Conservation (phyloP, 805 yeast species). For the Wickerhamomyces bovis region DNA sequence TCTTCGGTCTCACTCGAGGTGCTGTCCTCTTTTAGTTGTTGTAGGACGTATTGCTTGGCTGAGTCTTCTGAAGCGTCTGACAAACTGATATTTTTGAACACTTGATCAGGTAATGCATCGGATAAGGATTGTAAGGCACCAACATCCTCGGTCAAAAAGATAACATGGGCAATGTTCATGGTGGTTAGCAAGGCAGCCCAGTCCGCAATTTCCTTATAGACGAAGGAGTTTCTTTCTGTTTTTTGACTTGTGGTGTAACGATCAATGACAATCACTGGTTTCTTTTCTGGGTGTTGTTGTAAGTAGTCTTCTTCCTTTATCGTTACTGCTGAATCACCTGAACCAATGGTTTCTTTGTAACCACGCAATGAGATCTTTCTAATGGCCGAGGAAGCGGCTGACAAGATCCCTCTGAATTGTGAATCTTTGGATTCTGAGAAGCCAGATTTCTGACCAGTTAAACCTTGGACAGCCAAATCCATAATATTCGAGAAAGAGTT, state of each 20-base stretch:
- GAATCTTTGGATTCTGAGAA: slow-evolving; percentile 76
- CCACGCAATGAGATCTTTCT: slow-evolving; percentile 53
- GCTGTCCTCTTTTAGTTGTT: slow-evolving; percentile 36
- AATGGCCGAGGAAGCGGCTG: slow-evolving; percentile 67
- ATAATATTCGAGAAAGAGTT: slow-evolving; percentile 70
- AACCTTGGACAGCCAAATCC: slow-evolving; percentile 82
- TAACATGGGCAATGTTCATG: slow-evolving; percentile 82
- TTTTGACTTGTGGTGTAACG: slow-evolving; percentile 54
- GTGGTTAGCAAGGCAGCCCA: slow-evolving; percentile 82
- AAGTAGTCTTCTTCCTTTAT: slow-evolving; percentile 75
- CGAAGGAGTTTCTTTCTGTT: slow-evolving; percentile 55
- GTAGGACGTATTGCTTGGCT: slow-evolving; percentile 63
- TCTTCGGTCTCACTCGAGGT: slow-evolving; percentile 10
- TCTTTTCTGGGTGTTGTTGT: slow-evolving; percentile 77
- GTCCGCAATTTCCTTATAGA: slow-evolving; percentile 71
- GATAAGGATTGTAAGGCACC: slow-evolving; percentile 65
- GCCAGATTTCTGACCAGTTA: slow-evolving; percentile 93
- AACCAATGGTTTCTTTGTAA: slow-evolving; percentile 29
- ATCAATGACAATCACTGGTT: slow-evolving; percentile 82
- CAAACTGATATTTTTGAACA: slow-evolving; percentile 65
- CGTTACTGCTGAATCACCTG: slow-evolving; percentile 26
- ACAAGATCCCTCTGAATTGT: slow-evolving; percentile 75
- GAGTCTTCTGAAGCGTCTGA: slow-evolving; percentile 76
- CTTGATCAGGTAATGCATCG: slow-evolving; percentile 78
- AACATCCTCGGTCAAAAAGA: slow-evolving; percentile 80